Evolutionary conservation across 2,329 filamentous ascomycete species (phyloP).

Genomic region (Botrytis fabae): DNA sequence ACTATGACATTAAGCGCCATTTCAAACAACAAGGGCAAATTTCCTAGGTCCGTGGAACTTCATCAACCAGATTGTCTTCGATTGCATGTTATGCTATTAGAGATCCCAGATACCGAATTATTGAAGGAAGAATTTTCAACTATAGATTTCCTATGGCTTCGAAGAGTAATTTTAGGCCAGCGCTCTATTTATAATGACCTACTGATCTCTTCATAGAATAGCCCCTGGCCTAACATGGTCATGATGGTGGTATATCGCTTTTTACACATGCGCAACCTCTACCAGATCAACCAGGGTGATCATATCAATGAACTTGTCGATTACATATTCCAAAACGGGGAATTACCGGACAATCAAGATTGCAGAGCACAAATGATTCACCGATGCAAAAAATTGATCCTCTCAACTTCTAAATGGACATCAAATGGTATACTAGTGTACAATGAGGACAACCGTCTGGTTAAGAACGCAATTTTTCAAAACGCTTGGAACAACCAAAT

Average conservation of each 20-base stretch:
- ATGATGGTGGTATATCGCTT: conserved; percentile 6
- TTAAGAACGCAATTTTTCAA: conserved; percentile 1
- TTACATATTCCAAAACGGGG: not conserved
- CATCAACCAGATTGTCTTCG: not conserved
- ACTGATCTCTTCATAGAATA: not conserved
- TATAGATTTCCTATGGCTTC: not conserved
- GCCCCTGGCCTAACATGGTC: conserved; percentile 1
- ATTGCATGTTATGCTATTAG: not conserved
- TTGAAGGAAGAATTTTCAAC: conserved; percentile 1
- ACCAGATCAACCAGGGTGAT: not conserved
- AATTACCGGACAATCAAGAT: not conserved
- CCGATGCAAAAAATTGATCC: conserved; percentile 1
- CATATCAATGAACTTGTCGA: not conserved
- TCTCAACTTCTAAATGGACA: not conserved
- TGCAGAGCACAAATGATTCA: conserved; percentile 9
- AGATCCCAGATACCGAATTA: not conserved
- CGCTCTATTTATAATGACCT: not conserved
- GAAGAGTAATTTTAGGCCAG: not conserved
- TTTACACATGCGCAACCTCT: not conserved
- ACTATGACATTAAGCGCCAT: not conserved
- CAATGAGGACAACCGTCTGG: not conserved
- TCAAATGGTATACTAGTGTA: not conserved
- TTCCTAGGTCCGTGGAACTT: not conserved
- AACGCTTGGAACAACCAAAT: conserved; percentile 10
- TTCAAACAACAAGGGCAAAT: not conserved